Conservation (phyloP, 2,329 filamentous ascomycete genomes). For the Phyllachora maydis region DNA sequence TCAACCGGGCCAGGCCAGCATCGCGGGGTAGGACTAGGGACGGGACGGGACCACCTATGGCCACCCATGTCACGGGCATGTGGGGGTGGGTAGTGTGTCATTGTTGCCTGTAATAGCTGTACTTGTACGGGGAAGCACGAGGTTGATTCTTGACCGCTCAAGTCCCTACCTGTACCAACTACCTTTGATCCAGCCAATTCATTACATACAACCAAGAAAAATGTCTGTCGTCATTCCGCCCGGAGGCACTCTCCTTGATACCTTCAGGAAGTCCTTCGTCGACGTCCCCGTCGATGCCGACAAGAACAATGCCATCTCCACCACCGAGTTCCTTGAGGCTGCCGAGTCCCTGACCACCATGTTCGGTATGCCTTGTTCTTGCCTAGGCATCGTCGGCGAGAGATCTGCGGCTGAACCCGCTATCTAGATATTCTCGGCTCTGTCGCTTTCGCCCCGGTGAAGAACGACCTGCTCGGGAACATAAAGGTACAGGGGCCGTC, state of each 20-base stretch:
- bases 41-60: too few species aligned
- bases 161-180: too few species aligned
- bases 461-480: slow-evolving; percentile 79
- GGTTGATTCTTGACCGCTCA: too few species aligned
- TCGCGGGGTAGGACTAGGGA: too few species aligned
- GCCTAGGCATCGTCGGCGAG: neutral
- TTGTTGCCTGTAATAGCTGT: too few species aligned
- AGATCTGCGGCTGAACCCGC: too few species aligned
- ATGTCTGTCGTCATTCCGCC: slow-evolving; percentile 37
- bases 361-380: slow-evolving; percentile 55
- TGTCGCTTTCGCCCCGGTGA: slow-evolving; percentile 74
- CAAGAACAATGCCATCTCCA: slow-evolving; percentile 60
- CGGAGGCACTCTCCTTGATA: slow-evolving; percentile 68
- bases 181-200: too few species aligned
- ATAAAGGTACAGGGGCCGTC: slow-evolving; percentile 43
- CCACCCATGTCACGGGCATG: too few species aligned
- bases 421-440: slow-evolving; percentile 35
- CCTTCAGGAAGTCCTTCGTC: slow-evolving; percentile 63
- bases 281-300: slow-evolving; percentile 58
- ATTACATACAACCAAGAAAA: too few species aligned
- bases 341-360: slow-evolving; percentile 70
- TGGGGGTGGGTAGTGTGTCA: too few species aligned
- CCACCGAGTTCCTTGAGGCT: slow-evolving; percentile 77
- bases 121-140: too few species aligned
- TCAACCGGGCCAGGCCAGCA: too few species aligned